Evolutionary conservation across 495 filamentous ascomycete genomes (phyloP).

Genomic region (Glutinoglossum americanum): DNA sequence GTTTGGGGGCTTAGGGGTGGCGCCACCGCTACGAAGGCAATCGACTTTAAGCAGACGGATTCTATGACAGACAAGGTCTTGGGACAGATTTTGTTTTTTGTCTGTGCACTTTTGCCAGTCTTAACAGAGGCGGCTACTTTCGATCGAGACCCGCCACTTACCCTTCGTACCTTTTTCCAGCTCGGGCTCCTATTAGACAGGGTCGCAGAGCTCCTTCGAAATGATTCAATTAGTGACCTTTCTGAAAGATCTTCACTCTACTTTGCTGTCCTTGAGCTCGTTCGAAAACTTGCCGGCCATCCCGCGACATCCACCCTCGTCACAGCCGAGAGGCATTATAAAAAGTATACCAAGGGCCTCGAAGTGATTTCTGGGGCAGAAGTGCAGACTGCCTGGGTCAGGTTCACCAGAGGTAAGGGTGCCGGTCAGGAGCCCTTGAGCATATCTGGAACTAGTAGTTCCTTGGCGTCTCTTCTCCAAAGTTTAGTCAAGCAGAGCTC

Average conservation of each 20-base stretch:
- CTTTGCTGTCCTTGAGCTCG: not conserved
- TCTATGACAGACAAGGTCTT: not conserved
- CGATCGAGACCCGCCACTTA: not conserved
- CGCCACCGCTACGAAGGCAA: not conserved
- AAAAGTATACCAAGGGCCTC: not conserved
- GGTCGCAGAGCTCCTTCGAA: slow-evolving; percentile 1
- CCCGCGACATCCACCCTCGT: not conserved
- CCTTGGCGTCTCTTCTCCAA: not conserved
- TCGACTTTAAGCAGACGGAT: not conserved
- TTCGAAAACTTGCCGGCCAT: not conserved
- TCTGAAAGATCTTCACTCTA: not conserved
- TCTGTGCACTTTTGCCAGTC: not conserved
- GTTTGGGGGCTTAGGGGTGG: not conserved
- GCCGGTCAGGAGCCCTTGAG: not conserved
- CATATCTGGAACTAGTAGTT: not conserved
- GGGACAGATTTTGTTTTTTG: not conserved
- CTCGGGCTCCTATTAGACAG: slow-evolving; percentile 1
- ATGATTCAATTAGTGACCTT: slow-evolving; percentile 2
- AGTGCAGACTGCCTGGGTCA: not conserved
- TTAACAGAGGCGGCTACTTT: not conserved
- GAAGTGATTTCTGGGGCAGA: not conserved
- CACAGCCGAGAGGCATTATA: not conserved
- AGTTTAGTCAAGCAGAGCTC: not conserved
- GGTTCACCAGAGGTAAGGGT: not conserved
- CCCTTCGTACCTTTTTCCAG: not conserved